Conservation (phyloP, 148 eudicot genomes). For the Amaranthus palmeri region DNA sequence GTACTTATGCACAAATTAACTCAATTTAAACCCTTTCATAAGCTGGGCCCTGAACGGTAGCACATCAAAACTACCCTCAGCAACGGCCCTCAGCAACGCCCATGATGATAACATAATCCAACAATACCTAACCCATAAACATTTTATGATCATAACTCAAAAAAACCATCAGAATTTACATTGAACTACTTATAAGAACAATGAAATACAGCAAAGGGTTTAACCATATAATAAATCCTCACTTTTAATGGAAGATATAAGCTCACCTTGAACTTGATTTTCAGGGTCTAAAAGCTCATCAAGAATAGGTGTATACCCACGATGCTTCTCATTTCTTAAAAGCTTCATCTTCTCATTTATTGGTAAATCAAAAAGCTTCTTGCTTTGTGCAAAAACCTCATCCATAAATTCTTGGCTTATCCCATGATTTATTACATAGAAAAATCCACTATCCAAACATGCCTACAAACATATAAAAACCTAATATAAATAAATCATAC, state of each 20-base stretch:
- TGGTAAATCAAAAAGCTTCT: slow-evolving; percentile 69
- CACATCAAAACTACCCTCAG: too few species aligned
- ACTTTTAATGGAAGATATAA: too few species aligned
- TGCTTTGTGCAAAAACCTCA: slow-evolving; percentile 77
- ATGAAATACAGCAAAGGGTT: not conserved
- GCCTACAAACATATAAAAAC: slow-evolving; percentile 39
- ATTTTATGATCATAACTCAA: too few species aligned
- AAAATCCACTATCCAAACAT: slow-evolving; percentile 88
- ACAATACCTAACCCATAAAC: too few species aligned
- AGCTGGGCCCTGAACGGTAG: too few species aligned
- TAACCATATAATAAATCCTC: not conserved
- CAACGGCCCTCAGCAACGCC: too few species aligned
- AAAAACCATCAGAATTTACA: too few species aligned
- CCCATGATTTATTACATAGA: slow-evolving; percentile 87
- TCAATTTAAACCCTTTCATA: too few species aligned
- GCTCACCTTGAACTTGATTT: slow-evolving; percentile 79
- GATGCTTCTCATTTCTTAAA: slow-evolving; percentile 69
- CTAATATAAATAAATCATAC: too few species aligned
- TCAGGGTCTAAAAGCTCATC: slow-evolving; percentile 85
- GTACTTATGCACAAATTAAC: too few species aligned
- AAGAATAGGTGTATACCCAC: slow-evolving; percentile 83
- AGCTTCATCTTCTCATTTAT: slow-evolving; percentile 79
- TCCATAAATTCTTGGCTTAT: slow-evolving; percentile 82
- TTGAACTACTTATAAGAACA: too few species aligned
- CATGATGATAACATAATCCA: too few species aligned